Percentiles rank a stretch among this genome's conserved stretches.
Evolutionary conservation across 2,329 filamentous ascomycete genomes (phyloP).

Genomic region (Cladophialophora immunda): DNA sequence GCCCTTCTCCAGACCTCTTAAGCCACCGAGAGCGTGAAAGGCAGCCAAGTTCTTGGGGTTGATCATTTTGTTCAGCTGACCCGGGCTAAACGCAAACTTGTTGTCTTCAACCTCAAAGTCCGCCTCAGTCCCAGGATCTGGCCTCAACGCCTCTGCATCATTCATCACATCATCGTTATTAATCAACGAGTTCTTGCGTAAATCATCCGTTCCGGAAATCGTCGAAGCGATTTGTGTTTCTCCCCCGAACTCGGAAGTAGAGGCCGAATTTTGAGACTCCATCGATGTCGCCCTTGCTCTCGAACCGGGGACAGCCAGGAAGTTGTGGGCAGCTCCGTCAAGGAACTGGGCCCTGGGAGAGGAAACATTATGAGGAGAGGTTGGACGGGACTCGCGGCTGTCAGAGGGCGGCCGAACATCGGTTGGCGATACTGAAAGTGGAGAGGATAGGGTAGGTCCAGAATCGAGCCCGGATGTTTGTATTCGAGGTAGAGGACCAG

Average conservation of each 20-base stretch:
- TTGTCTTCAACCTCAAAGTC: slow-evolving; percentile 74
- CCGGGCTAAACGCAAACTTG: slow-evolving; percentile 76
- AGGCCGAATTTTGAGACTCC: slow-evolving; percentile 60
- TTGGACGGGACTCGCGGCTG: slow-evolving; percentile 68
- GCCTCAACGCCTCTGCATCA: slow-evolving; percentile 69
- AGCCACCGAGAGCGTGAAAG: slow-evolving; percentile 77
- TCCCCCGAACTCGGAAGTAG: slow-evolving; percentile 62
- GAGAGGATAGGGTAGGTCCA: slow-evolving; percentile 44
- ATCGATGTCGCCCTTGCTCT: slow-evolving; percentile 71
- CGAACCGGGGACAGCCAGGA: slow-evolving; percentile 70
- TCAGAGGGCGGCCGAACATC: slow-evolving; percentile 65
- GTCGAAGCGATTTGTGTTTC: slow-evolving; percentile 61
- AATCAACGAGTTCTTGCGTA: slow-evolving; percentile 46
- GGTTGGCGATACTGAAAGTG: slow-evolving; percentile 51
- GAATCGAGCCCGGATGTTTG: slow-evolving; percentile 50
- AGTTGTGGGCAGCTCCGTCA: slow-evolving; percentile 62
- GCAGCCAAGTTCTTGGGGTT: slow-evolving; percentile 81
- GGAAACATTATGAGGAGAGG: slow-evolving; percentile 73
- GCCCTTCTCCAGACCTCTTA: slow-evolving; percentile 77
- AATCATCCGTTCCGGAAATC: slow-evolving; percentile 52
- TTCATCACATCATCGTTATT: slow-evolving; percentile 62
- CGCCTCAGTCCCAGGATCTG: slow-evolving; percentile 75
- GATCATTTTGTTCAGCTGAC: slow-evolving; percentile 77
- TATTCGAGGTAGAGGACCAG: slow-evolving; percentile 48
- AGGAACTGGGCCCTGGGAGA: slow-evolving; percentile 64